These are phyloP conservation scores for Capillidium heterosporum DNA, from an alignment of 371 early-diverging fungal species.

Conservation along the genomic window DNA sequence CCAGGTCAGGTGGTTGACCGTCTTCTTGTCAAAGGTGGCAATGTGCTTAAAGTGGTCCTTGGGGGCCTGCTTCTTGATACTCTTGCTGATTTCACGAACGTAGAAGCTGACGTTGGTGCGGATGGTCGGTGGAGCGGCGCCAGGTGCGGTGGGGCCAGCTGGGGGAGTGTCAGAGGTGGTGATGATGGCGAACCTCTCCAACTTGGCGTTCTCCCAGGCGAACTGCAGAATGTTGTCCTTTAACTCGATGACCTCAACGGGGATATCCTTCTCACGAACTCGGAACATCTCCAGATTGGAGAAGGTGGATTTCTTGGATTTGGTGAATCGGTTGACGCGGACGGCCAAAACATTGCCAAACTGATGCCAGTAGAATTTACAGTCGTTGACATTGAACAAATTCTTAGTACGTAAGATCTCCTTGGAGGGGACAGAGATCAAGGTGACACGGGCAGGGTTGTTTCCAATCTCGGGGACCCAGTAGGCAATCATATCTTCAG, in stretches of 20 bases:
- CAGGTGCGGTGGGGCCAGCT: slow-evolving; percentile 29
- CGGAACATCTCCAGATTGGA: slow-evolving; percentile 91
- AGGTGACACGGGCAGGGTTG: slow-evolving; percentile 90
- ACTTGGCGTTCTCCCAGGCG: slow-evolving; percentile 88
- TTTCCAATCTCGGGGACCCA: slow-evolving; percentile 93
- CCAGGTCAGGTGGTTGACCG: slow-evolving; percentile 74
- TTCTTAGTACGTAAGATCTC: slow-evolving; percentile 88
- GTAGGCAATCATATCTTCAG: slow-evolving; percentile 63
- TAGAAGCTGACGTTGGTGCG: slow-evolving; percentile 72
- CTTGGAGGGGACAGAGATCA: slow-evolving; percentile 59
- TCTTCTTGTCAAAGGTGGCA: slow-evolving; percentile 56
- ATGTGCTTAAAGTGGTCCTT: slow-evolving; percentile 47
- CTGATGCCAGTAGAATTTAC: slow-evolving; percentile 84
- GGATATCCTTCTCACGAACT: slow-evolving; percentile 75
- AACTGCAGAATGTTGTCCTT: slow-evolving; percentile 64
- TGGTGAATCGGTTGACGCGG: slow-evolving; percentile 76
- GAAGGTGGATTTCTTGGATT: slow-evolving; percentile 79
- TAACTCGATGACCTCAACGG: slow-evolving; percentile 86
- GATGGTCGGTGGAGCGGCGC: slow-evolving; percentile 26
- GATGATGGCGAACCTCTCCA: slow-evolving; percentile 66
- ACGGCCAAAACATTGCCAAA: slow-evolving; percentile 79
- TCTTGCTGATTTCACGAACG: slow-evolving; percentile 29
- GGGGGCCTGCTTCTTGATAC: slow-evolving; percentile 25
- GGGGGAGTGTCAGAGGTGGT: slow-evolving; percentile 43
- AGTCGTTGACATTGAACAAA: slow-evolving; percentile 80